phyloP scores from a whole-genome alignment of 1,284 basidiomycete species.

The Cutaneotrichosporon curvatum region DNA sequence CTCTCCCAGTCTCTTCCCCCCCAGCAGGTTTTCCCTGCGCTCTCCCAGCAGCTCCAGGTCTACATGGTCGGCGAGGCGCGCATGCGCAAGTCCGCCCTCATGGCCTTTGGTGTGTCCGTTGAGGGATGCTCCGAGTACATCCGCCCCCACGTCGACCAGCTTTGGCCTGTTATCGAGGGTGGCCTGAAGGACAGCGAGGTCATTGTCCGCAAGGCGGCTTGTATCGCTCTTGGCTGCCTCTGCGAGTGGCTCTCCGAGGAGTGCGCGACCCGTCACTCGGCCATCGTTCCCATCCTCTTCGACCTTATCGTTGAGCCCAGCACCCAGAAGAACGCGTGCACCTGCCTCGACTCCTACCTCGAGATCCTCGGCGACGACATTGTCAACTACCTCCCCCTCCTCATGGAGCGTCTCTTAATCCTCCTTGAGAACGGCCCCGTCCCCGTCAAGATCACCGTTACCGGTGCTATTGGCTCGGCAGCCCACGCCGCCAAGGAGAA shows the following conservation, averaged over 20 bases:
- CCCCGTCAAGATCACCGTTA: conserved; percentile 88
- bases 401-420: conserved; percentile 90
- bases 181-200: conserved; percentile 80
- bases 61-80: conserved; percentile 77
- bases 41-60: conserved; percentile 70
- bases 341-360: conserved; percentile 91
- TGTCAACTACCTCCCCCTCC: conserved; percentile 81
- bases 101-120: conserved; percentile 90
- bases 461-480: conserved; percentile 95
- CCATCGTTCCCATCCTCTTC: conserved; percentile 85
- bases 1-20: conserved; percentile 92
- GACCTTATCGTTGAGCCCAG: conserved; percentile 76
- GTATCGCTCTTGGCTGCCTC: conserved; percentile 88
- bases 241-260: conserved; percentile 98
- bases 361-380: conserved; percentile 86
- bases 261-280: conserved; percentile 73
- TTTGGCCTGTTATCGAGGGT: conserved; percentile 91
- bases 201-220: conserved; percentile 87
- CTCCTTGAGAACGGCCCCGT: conserved; percentile 82
- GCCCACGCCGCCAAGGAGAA: conserved; percentile 93
- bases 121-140: conserved; percentile 99
- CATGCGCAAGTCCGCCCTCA: conserved; percentile 84
- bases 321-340: conserved; percentile 89
- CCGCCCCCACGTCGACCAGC: conserved; percentile 81
- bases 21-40: conserved; percentile 89